Evolutionary conservation across 768 basidiomycete genomes (phyloP).

Genomic region (Filobasidium wieringae): DNA sequence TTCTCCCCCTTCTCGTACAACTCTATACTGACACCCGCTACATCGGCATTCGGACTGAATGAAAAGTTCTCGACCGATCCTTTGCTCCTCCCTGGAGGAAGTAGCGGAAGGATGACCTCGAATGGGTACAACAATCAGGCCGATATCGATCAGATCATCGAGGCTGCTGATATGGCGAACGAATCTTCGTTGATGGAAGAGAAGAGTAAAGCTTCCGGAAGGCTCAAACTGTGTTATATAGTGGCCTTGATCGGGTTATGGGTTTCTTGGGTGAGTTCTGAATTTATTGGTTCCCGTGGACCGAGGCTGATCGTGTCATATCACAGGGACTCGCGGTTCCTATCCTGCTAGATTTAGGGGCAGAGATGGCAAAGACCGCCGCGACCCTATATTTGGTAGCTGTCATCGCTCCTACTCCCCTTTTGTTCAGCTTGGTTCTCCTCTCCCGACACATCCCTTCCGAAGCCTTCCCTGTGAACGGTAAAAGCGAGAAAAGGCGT

Average conservation of each 20-base stretch:
- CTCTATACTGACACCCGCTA: neutral
- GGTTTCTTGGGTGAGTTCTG: constrained; percentile 7
- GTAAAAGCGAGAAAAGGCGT: too few relatives aligned
- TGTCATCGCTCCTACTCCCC: neutral
- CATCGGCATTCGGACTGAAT: neutral
- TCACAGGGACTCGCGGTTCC: constrained; percentile 2
- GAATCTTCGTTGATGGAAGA: neutral
- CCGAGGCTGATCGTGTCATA: neutral
- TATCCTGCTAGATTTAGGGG: neutral
- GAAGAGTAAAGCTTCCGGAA: neutral
- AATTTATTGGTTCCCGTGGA: neutral
- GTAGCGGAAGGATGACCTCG: neutral
- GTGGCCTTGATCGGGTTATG: constrained; percentile 1
- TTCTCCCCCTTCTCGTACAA: neutral
- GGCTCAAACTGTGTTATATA: neutral
- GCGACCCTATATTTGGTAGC: neutral
- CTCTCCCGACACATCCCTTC: neutral
- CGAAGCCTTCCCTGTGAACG: neutral
- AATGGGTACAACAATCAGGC: neutral
- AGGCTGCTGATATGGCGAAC: neutral
- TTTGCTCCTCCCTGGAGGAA: neutral
- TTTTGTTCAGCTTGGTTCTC: neutral
- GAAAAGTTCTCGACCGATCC: constrained; percentile 14
- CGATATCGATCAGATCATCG: neutral
- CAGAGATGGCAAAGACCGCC: neutral